Conservation (phyloP, 441 rosid species). For the Biscutella laevigata region DNA sequence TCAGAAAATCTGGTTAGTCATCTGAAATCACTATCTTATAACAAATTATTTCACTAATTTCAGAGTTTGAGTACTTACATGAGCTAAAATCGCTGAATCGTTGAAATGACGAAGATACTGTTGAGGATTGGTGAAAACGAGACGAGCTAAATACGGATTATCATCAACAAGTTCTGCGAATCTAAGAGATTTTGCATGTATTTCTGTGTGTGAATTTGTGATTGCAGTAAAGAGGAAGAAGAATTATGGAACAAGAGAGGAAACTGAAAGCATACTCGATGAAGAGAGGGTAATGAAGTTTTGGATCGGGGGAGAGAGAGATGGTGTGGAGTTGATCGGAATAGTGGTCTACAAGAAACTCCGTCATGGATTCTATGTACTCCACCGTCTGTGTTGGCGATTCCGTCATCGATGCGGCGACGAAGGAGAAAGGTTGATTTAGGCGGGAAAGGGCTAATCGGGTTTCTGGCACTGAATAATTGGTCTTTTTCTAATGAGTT, state of each 20-base stretch:
- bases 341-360: conserved; percentile 45
- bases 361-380: conserved; percentile 38
- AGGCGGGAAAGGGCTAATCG: conserved; percentile 19
- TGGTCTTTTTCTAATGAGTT: no score
- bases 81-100: conserved; percentile 73
- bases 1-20: background rate
- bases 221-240: background rate
- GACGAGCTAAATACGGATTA: conserved; percentile 52
- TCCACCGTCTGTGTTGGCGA: conserved; percentile 27
- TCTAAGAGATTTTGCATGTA: conserved; percentile 18
- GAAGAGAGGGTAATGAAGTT: conserved; percentile 69
- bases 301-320: conserved; percentile 55
- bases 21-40: background rate
- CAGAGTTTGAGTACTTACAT: conserved; percentile 31
- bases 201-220: background rate
- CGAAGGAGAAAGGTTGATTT: background rate
- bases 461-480: no score
- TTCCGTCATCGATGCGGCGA: conserved; percentile 15
- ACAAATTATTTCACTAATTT: background rate
- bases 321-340: conserved; percentile 58
- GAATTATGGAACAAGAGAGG: background rate
- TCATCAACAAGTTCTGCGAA: conserved; percentile 70
- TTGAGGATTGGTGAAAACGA: conserved; percentile 51
- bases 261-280: conserved; percentile 38
- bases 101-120: conserved; percentile 49